These are phyloP conservation scores for Groenewaldozyma auringiensis DNA, from an alignment of 1,139 yeast genomes.

Conservation along the genomic window DNA sequence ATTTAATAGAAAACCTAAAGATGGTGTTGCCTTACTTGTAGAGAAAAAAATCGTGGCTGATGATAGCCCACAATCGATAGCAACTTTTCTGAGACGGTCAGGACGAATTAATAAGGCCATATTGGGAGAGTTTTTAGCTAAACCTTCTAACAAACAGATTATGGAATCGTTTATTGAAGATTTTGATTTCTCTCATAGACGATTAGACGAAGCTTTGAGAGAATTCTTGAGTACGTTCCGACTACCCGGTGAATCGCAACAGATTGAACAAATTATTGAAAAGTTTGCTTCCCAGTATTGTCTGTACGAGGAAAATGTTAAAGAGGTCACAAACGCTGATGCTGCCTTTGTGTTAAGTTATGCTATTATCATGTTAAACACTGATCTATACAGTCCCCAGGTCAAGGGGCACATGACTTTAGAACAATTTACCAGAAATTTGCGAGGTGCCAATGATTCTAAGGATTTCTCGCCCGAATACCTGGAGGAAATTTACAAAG, in stretches of 20 bases:
- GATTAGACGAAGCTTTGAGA: constrained; percentile 92
- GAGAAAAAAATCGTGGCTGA: constrained; percentile 59
- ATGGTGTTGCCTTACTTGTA: constrained; percentile 58
- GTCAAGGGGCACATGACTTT: constrained; percentile 71
- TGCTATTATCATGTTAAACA: constrained; percentile 85
- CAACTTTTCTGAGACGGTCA: constrained; percentile 66
- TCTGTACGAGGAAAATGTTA: constrained; percentile 28
- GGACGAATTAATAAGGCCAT: constrained; percentile 80
- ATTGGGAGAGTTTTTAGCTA: constrained; percentile 79
- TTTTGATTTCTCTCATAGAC: constrained; percentile 66
- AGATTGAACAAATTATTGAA: constrained; percentile 86
- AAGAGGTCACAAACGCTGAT: constrained; percentile 55
- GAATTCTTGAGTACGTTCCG: constrained; percentile 75
- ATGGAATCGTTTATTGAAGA: constrained; percentile 57
- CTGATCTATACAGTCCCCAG: constrained; percentile 86
- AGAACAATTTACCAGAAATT: constrained; percentile 70
- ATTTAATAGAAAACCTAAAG: constrained; percentile 71
- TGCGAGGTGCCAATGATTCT: constrained; percentile 66
- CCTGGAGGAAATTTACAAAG: constrained; percentile 66
- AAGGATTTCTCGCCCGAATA: constrained; percentile 70
- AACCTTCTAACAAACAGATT: constrained; percentile 56
- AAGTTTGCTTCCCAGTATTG: constrained; percentile 77
- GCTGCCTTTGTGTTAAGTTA: constrained; percentile 89
- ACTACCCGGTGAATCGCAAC: constrained; percentile 96
- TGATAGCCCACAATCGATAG: constrained; percentile 53